Conservation (phyloP, 1,139 yeast genomes). For the Meyerozyma sp. region DNA sequence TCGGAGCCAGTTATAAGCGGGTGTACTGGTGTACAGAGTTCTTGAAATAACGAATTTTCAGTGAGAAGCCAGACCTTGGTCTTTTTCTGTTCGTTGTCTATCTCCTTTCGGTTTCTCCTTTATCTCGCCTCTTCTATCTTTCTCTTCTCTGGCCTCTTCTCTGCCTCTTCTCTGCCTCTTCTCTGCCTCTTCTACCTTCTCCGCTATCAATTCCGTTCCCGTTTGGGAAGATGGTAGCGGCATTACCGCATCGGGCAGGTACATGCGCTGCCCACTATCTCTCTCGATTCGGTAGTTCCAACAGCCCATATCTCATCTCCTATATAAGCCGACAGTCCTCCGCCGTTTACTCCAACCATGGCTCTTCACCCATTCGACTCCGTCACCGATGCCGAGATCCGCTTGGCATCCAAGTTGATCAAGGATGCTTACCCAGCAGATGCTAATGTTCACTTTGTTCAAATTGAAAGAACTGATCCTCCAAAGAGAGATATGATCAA, state of each 20-base stretch:
- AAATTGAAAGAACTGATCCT: slow-evolving; percentile 72
- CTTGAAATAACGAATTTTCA: too few species aligned
- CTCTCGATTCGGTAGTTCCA: background rate
- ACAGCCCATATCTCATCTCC: background rate
- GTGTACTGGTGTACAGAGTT: too few species aligned
- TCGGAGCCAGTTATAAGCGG: too few species aligned
- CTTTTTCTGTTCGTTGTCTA: too few species aligned
- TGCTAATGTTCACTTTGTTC: slow-evolving; percentile 61
- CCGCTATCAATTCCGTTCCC: background rate
- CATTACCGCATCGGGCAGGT: background rate
- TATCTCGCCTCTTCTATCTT: too few species aligned
- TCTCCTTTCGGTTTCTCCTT: too few species aligned
- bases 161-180: too few species aligned
- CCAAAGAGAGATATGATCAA: slow-evolving; percentile 72
- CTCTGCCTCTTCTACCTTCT: background rate
- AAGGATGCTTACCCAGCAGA: slow-evolving; percentile 50
- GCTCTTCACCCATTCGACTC: slow-evolving; percentile 58
- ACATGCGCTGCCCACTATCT: background rate
- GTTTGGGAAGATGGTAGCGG: slow-evolving; percentile 1
- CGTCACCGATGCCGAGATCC: slow-evolving; percentile 60
- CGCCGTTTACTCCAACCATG: background rate
- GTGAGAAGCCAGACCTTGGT: too few species aligned
- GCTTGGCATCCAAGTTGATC: slow-evolving; percentile 56
- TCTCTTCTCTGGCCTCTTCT: too few species aligned
- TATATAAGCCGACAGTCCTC: background rate